Conservation (phyloP, 352 stramenopile species). For the Globisporangium rhizosaccharum region DNA sequence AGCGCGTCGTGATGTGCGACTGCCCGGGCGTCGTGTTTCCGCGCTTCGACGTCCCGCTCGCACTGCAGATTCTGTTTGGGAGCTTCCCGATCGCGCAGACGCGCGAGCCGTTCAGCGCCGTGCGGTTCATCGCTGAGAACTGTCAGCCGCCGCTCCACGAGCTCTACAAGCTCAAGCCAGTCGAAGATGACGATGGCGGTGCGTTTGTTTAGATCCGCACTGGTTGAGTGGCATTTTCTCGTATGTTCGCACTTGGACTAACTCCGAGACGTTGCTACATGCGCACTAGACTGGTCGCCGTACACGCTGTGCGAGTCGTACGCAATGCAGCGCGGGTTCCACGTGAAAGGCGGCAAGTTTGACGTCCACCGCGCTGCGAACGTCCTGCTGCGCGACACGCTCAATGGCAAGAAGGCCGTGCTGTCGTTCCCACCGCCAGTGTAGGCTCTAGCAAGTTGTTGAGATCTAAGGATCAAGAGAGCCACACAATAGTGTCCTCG, state of each 20-base stretch:
- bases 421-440: slow-evolving; percentile 56
- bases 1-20: slow-evolving; percentile 63
- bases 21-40: slow-evolving; percentile 82
- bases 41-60: slow-evolving; percentile 55
- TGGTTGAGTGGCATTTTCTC: neutral
- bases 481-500: no score
- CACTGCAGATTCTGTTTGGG: slow-evolving; percentile 77
- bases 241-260: neutral
- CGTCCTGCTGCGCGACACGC: slow-evolving; percentile 61
- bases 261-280: neutral
- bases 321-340: slow-evolving; percentile 65
- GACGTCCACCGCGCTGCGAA: slow-evolving; percentile 79
- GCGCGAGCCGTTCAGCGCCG: slow-evolving; percentile 78
- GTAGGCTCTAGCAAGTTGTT: neutral
- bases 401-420: slow-evolving; percentile 80
- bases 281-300: slow-evolving; percentile 38
- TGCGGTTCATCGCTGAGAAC: slow-evolving; percentile 84
- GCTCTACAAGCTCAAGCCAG: slow-evolving; percentile 73
- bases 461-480: neutral
- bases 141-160: slow-evolving; percentile 61
- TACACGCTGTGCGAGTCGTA: slow-evolving; percentile 76
- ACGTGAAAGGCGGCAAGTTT: slow-evolving; percentile 63
- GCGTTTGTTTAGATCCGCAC: neutral
- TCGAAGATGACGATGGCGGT: slow-evolving; percentile 63
- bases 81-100: slow-evolving; percentile 84